A percentile compares a stretch with the other conserved stretches of the same genome.
These are phyloP conservation scores for Pichia paraexigua DNA, from an alignment of 805 yeast species.

Conservation along the genomic window DNA sequence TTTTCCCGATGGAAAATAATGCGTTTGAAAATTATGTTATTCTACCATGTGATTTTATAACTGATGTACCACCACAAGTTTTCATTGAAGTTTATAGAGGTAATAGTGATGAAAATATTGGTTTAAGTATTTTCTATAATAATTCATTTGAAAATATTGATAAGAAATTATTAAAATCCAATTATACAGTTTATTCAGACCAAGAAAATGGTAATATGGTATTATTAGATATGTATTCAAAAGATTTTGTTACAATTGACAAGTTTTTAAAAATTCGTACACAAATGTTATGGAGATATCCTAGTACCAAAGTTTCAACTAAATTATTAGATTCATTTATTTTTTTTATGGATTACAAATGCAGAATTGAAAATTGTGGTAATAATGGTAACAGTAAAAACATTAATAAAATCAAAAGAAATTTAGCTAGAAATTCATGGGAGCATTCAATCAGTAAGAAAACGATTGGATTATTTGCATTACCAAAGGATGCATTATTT, in stretches of 20 bases:
- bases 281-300: constrained; percentile 84
- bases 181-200: constrained; percentile 60
- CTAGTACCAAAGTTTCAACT: constrained; percentile 69
- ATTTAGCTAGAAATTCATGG: constrained; percentile 90
- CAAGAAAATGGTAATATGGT: constrained; percentile 33
- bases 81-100: constrained; percentile 78
- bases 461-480: constrained; percentile 57
- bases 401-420: constrained; percentile 65
- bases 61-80: constrained; percentile 86
- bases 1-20: constrained; percentile 5
- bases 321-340: constrained; percentile 68
- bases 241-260: constrained; percentile 58
- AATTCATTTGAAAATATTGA: constrained; percentile 73
- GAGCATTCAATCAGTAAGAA: constrained; percentile 53
- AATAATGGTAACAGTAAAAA: constrained; percentile 33
- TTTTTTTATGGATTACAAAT: constrained; percentile 49
- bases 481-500: constrained; percentile 65
- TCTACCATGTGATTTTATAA: constrained; percentile 88
- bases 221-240: constrained; percentile 65
- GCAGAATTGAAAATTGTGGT: constrained; percentile 22
- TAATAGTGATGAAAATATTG: constrained; percentile 57
- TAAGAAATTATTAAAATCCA: constrained; percentile 59
- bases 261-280: constrained; percentile 73
- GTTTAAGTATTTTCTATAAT: constrained; percentile 68
- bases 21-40: constrained; percentile 51